Evolutionary conservation across 2,329 filamentous ascomycete species (phyloP).

Genomic region (Metarhizium humberi): DNA sequence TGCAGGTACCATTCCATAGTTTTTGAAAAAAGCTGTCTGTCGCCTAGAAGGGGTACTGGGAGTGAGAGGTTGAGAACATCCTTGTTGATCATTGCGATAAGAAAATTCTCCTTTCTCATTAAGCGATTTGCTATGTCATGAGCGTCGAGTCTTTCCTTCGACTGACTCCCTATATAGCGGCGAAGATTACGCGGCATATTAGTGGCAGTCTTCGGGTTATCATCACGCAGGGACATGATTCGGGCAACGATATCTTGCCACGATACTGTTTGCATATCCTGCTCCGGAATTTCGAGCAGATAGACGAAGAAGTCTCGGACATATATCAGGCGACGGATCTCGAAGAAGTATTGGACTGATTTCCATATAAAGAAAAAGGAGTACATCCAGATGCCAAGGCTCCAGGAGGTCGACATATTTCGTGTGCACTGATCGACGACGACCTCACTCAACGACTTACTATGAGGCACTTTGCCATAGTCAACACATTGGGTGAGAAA

Average conservation of each 20-base stretch:
- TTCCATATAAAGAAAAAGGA: constrained; percentile 80
- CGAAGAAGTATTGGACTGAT: constrained; percentile 62
- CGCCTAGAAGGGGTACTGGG: constrained; percentile 72
- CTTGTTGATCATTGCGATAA: constrained; percentile 96
- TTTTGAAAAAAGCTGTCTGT: constrained; percentile 75
- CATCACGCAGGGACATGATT: constrained; percentile 73
- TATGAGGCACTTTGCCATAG: constrained; percentile 64
- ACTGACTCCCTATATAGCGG: constrained; percentile 66
- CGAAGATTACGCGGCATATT: constrained; percentile 43
- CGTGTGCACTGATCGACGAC: constrained; percentile 65
- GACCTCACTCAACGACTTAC: constrained; percentile 43
- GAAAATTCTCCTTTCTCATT: constrained; percentile 94
- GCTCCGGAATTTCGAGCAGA: constrained; percentile 68
- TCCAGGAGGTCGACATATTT: constrained; percentile 67
- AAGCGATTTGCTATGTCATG: constrained; percentile 94
- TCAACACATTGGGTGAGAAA: constrained; percentile 82
- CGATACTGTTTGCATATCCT: constrained; percentile 87
- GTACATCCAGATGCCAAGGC: constrained; percentile 73
- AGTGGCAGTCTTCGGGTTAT: constrained; percentile 70
- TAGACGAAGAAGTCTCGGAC: constrained; percentile 82
- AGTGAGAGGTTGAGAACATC: constrained; percentile 83
- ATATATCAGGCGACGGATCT: constrained; percentile 62
- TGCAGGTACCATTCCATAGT: constrained; percentile 90
- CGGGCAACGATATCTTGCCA: constrained; percentile 87
- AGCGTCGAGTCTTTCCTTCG: constrained; percentile 88